Evolutionary conservation across 768 basidiomycete genomes (phyloP).

Genomic region (Psilocybe azurescens): DNA sequence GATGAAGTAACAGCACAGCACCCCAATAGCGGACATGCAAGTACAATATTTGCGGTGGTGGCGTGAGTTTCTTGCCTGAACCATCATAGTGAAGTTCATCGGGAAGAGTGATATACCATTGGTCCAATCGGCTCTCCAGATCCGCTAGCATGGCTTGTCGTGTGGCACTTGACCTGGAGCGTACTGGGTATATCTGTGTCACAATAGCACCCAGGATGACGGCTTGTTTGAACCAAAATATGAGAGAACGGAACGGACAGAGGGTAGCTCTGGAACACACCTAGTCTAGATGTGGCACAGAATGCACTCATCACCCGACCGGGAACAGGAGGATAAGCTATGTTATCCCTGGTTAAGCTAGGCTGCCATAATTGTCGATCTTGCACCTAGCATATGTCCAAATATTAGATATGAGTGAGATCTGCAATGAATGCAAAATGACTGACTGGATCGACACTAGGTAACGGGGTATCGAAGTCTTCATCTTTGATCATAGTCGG

Average conservation of each 20-base stretch:
- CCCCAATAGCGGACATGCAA: constrained; percentile 81
- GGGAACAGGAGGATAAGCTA: constrained; percentile 53
- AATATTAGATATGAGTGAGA: constrained; percentile 8
- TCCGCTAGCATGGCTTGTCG: constrained; percentile 55
- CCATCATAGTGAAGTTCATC: constrained; percentile 66
- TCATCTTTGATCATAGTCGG: constrained; percentile 70
- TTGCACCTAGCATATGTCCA: constrained; percentile 48
- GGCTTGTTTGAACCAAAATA: constrained; percentile 41
- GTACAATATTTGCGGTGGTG: constrained; percentile 69
- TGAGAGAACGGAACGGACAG: background rate
- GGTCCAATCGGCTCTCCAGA: constrained; percentile 72
- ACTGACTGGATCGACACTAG: constrained; percentile 57
- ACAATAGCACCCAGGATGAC: constrained; percentile 72
- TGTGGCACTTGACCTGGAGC: constrained; percentile 43
- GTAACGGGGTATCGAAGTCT: constrained; percentile 73
- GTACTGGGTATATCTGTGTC: constrained; percentile 73
- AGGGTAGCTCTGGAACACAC: constrained; percentile 35
- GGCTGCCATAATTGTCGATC: constrained; percentile 63
- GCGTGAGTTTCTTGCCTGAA: constrained; percentile 53
- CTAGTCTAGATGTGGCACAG: constrained; percentile 59
- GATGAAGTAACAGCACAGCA: constrained; percentile 72
- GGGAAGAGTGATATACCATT: constrained; percentile 75
- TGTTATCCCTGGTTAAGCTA: constrained; percentile 40
- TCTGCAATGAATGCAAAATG: background rate
- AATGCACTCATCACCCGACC: constrained; percentile 58